phyloP scores from a whole-genome alignment of 257 asterid species.

The Cynanchum wilfordii region DNA sequence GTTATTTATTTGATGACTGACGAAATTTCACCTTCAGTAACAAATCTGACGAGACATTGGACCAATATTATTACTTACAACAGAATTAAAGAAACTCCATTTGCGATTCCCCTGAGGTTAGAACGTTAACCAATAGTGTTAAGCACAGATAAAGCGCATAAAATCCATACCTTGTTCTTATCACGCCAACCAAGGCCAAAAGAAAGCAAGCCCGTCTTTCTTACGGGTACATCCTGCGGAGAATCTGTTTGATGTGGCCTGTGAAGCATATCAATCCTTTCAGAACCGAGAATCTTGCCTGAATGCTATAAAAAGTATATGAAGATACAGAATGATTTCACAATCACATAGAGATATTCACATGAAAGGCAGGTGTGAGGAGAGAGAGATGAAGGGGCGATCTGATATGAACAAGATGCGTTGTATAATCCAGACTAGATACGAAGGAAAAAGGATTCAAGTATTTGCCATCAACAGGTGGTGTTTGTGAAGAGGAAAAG shows the following conservation, averaged over 20 bases:
- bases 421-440: not conserved
- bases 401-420: not conserved
- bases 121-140: not conserved
- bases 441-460: not conserved
- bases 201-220: constrained; percentile 54
- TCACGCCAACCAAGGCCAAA: constrained; percentile 88
- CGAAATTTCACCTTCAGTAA: not conserved
- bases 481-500: not conserved
- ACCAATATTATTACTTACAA: not conserved
- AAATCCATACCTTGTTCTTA: constrained; percentile 52
- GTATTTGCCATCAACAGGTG: not conserved
- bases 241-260: constrained; percentile 38
- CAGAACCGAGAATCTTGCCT: constrained; percentile 4
- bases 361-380: not conserved
- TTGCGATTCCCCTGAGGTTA: not conserved
- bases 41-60: not conserved
- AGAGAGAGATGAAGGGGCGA: not conserved
- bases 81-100: not conserved
- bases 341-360: too few species aligned
- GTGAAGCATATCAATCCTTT: constrained; percentile 11
- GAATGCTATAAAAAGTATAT: not conserved
- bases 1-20: not conserved
- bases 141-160: not conserved
- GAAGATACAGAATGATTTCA: not conserved
- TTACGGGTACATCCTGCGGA: constrained; percentile 29